Evolutionary conservation across 495 filamentous ascomycete genomes (phyloP), one percentile per base, ranked within the genome.

Genomic region (Xylaria sp.): DNA sequence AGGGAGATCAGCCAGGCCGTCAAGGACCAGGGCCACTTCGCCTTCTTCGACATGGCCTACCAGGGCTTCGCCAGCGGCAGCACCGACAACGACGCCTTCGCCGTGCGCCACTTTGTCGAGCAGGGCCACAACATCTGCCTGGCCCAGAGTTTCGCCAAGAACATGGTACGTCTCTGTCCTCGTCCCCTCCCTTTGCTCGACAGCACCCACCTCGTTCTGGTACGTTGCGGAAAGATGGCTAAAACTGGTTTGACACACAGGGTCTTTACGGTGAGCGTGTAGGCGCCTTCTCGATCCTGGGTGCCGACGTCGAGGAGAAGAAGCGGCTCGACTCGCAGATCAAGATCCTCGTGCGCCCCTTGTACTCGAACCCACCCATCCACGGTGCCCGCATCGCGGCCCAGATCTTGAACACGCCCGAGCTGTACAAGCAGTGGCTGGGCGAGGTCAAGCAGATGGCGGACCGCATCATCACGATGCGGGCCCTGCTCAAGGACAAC

Each of bases 31-130:
- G 91, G 87, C 52, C 96, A 98, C 87, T 97, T 90, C 79, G 89
- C 94, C 67, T 97, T 99, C 89, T 99, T 99, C 85, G 96, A 99
- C 83, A 99, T 99, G 96, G 96, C 96, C 71, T 99, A 99, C 88
- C 95, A 99, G 85, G 96, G 96, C 73, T 99, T 99, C 77, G 96
- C 96, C 64, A 94, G 91, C 72, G 96, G 96, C 70, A 90, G 97
- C 84, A 95, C 94, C 61, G 88, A 97, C 84, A 88, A 88, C 77
- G 96, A 99, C 82, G 96, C 96, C 71, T 98, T 97, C 75, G 92
- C 96, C 68, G 88, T 97, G 53, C 86, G 96, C 69, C 85, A 97
- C 87, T 99, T 99, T 78, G 89, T 98, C 78, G 88, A 91, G 82
- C 85, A 99, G 83, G 96, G 95, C 77, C 95, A 97, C 86, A 89